Evolutionary conservation across 116 monocot species (phyloP), one percentile per base, ranked within the genome.

Genomic region (Phalaenopsis hybrid): DNA sequence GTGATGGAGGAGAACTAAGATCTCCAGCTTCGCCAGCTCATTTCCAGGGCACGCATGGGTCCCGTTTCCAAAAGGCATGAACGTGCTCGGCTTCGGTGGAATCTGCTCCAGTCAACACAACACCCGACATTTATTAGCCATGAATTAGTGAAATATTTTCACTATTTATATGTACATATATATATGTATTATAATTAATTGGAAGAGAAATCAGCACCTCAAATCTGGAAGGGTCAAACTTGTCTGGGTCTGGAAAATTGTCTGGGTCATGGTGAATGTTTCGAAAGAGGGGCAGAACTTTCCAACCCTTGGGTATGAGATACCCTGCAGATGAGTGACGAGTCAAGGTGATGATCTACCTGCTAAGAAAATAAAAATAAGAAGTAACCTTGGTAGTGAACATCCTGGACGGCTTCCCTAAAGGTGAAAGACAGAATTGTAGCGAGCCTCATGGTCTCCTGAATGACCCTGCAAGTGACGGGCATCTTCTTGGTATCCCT

Each of bases 251-350:
- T 9, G 90, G 76, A 72, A 97, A 97, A 87, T 89, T 85, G 43
- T 94, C 91, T 16, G 91, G 81, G 73, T 85, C 90, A 87, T 94
- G 94, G 84, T 97, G 97, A 74, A 97, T 94, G 85, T 93, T 94
- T 79, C 94, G 81, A 81, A 97, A 97, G 31, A 97, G 85, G 15
- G 97, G 97, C 86, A 97, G 45, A 11, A 97, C 94, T 74, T 97
- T 97, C 97, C 97, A 97, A 67, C 97, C 97, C 85, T 93, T 97
- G 5, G 97, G 94, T 82, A 97, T 97, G 18, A 94, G 90, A 84
- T 86, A 97, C 28, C 96, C 96, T 96, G 87, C 63, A 82, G 0
- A 21, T 13, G 9, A 49, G 10, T 49, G 49, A 10, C 10, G 52
- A 52, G 12, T 9, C 50, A 7, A 28, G 28, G 8, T 50, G 50